Conservation (phyloP, 2,329 filamentous ascomycete species). For the Cercospora canescens region DNA sequence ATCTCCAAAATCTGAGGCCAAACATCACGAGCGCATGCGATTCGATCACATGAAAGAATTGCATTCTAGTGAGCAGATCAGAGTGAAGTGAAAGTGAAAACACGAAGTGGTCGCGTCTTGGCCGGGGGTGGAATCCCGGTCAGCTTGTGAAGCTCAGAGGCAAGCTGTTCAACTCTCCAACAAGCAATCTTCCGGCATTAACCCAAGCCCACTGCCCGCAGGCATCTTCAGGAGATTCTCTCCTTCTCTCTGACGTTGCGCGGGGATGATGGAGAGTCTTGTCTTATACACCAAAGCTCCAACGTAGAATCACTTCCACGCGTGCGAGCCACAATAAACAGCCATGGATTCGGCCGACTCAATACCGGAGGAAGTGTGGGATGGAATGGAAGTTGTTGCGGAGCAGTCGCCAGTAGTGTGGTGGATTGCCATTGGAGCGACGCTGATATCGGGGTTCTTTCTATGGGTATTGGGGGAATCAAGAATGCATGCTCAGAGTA, state of each 20-base stretch:
- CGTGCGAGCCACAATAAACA: background rate
- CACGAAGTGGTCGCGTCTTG: background rate
- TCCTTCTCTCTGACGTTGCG: background rate
- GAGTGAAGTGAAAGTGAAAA: background rate
- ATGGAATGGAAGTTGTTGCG: slow-evolving; percentile 28
- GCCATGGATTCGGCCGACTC: slow-evolving; percentile 35
- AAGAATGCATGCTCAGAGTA: background rate
- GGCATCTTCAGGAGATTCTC: background rate
- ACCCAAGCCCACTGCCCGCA: background rate
- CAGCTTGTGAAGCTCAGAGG: background rate
- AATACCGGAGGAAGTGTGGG: slow-evolving; percentile 33
- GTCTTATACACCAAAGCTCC: background rate
- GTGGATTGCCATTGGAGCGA: slow-evolving; percentile 28
- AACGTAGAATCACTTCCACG: background rate
- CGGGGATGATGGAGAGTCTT: background rate
- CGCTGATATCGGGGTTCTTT: slow-evolving; percentile 5
- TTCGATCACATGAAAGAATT: background rate
- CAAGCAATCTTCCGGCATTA: background rate
- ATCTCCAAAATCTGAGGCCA: background rate
- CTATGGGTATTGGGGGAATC: background rate
- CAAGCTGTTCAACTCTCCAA: slow-evolving; percentile 2
- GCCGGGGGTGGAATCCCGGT: background rate
- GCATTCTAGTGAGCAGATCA: background rate
- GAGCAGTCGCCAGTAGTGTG: slow-evolving; percentile 25
- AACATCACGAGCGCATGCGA: background rate